phyloP scores from a whole-genome alignment of 495 filamentous ascomycete genomes.

The Penicillium verhagenii region DNA sequence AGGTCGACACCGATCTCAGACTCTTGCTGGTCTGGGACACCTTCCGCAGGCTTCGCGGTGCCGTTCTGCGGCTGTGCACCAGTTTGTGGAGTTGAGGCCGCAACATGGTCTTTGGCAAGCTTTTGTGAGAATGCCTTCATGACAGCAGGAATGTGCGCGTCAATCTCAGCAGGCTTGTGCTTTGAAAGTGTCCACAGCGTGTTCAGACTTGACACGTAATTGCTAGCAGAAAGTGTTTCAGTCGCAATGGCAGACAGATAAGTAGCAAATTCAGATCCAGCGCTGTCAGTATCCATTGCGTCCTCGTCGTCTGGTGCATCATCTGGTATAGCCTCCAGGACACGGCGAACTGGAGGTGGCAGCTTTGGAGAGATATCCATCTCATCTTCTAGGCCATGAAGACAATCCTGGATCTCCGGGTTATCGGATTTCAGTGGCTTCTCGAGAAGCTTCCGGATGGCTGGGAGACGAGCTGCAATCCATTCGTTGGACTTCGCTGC shows the following conservation, averaged over 20 bases:
- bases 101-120: slow-evolving; percentile 89
- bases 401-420: slow-evolving; percentile 85
- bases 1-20: slow-evolving; percentile 80
- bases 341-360: slow-evolving; percentile 69
- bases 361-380: slow-evolving; percentile 55
- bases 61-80: slow-evolving; percentile 33
- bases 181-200: slow-evolving; percentile 88
- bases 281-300: slow-evolving; percentile 75
- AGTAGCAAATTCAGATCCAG: slow-evolving; percentile 74
- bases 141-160: slow-evolving; percentile 78
- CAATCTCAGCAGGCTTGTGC: slow-evolving; percentile 78
- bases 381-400: slow-evolving; percentile 69
- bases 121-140: slow-evolving; percentile 96
- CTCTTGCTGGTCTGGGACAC: slow-evolving; percentile 69
- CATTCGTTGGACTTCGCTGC: slow-evolving; percentile 85
- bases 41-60: slow-evolving; percentile 46
- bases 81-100: slow-evolving; percentile 58
- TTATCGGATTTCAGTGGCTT: slow-evolving; percentile 85
- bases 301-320: slow-evolving; percentile 85
- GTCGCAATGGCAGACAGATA: slow-evolving; percentile 80
- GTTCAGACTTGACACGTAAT: slow-evolving; percentile 84
- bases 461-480: slow-evolving; percentile 70
- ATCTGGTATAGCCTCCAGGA: slow-evolving; percentile 88
- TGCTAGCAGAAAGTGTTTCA: slow-evolving; percentile 71
- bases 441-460: slow-evolving; percentile 84